phyloP scores from a whole-genome alignment of 129 eudicot species.

The Lonicera japonica region DNA sequence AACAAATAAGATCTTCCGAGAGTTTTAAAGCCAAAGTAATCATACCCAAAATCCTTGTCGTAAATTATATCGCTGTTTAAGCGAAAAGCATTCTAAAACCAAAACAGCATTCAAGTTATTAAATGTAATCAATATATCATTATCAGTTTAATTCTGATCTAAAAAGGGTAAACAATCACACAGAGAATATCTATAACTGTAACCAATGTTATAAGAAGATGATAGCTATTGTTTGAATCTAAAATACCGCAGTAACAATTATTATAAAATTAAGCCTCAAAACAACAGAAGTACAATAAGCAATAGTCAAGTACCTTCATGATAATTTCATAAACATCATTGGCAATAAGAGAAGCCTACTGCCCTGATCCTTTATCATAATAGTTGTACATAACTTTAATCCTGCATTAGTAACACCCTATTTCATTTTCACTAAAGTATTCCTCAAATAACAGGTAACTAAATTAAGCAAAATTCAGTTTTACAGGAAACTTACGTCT shows the following conservation, averaged over 20 bases:
- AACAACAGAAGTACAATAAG: background rate
- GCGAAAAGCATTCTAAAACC: conserved; percentile 47
- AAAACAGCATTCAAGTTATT: background rate
- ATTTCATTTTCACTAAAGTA: background rate
- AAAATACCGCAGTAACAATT: too few relatives aligned
- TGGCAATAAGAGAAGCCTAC: conserved; percentile 64
- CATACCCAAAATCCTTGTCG: conserved; percentile 69
- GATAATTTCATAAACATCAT: conserved; percentile 66
- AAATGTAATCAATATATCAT: too few relatives aligned
- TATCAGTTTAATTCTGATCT: too few relatives aligned
- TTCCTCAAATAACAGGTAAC: background rate
- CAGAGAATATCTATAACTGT: too few relatives aligned
- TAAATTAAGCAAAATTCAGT: background rate
- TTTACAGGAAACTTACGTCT: conserved; percentile 39
- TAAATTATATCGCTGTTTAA: conserved; percentile 69
- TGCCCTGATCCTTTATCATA: conserved; percentile 53
- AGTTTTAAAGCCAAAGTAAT: conserved; percentile 63
- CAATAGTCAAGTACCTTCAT: conserved; percentile 62
- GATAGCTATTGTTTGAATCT: too few relatives aligned
- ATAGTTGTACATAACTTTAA: conserved; percentile 57
- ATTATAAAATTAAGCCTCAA: background rate
- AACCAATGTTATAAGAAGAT: too few relatives aligned
- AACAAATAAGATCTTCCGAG: conserved; percentile 64
- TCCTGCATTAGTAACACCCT: conserved; percentile 22
- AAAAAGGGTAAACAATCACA: too few relatives aligned